Percentiles rank a stretch among this genome's conserved stretches.
Evolutionary conservation across 2,329 filamentous ascomycete genomes (phyloP).

Genomic region (Magnaporthiopsis rhizophila): DNA sequence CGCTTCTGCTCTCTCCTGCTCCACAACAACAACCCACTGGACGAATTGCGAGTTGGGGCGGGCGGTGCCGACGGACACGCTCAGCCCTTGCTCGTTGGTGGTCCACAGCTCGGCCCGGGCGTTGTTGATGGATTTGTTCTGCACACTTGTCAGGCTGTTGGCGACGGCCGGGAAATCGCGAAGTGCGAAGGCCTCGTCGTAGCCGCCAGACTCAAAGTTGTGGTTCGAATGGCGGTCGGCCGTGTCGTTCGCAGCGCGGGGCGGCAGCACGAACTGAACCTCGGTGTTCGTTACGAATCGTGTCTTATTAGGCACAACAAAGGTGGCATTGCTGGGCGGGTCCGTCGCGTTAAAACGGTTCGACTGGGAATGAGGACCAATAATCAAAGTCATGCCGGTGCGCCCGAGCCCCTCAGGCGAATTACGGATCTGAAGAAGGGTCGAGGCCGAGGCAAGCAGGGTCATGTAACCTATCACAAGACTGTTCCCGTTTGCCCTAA

Average conservation of each 20-base stretch:
- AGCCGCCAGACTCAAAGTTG: slow-evolving; percentile 31
- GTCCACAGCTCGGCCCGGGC: slow-evolving; percentile 62
- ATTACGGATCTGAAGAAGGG: slow-evolving; percentile 53
- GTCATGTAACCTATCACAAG: slow-evolving; percentile 76
- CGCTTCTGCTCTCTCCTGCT: slow-evolving; percentile 67
- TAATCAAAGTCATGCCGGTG: slow-evolving; percentile 61
- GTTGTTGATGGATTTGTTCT: slow-evolving; percentile 48
- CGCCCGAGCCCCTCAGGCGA: slow-evolving; percentile 63
- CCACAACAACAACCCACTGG: slow-evolving; percentile 76
- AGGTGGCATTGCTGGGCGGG: slow-evolving; percentile 40
- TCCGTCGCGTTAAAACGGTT: slow-evolving; percentile 51
- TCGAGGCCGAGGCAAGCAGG: slow-evolving; percentile 59
- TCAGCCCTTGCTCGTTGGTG: slow-evolving; percentile 59
- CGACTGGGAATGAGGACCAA: slow-evolving; percentile 58
- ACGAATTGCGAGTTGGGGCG: slow-evolving; percentile 59
- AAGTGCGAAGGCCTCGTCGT: slow-evolving; percentile 49
- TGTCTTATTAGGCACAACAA: slow-evolving; percentile 25
- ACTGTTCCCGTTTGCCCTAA: slow-evolving; percentile 56
- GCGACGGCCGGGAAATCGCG: slow-evolving; percentile 55
- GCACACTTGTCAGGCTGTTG: slow-evolving; percentile 45
- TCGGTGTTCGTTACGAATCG: slow-evolving; percentile 30
- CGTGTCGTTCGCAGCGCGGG: slow-evolving; percentile 28
- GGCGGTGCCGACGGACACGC: slow-evolving; percentile 75
- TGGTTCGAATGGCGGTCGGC: slow-evolving; percentile 40
- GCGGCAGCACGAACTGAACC: slow-evolving; percentile 56